Percentiles rank a stretch among this genome's conserved stretches.
phyloP scores from a whole-genome alignment of 768 basidiomycete species.

The Lactarius psammicola region DNA sequence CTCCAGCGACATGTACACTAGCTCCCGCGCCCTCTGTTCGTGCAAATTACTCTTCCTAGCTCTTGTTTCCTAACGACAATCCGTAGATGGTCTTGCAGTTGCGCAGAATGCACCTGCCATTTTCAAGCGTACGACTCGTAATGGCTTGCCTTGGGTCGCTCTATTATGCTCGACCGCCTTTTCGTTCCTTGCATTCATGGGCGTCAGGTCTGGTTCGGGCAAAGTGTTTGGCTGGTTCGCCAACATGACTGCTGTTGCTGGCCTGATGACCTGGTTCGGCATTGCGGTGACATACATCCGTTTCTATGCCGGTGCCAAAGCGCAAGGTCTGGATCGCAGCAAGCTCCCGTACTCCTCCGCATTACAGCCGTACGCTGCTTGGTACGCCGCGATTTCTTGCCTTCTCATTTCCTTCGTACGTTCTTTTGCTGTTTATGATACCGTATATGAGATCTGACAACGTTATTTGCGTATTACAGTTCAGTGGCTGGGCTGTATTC shows the following conservation, averaged over 20 bases:
- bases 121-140: constrained; percentile 65
- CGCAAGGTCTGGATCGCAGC: constrained; percentile 70
- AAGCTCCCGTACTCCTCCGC: constrained; percentile 66
- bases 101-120: constrained; percentile 79
- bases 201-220: constrained; percentile 60
- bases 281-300: constrained; percentile 55
- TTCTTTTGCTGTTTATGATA: constrained; percentile 13
- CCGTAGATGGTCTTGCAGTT: constrained; percentile 73
- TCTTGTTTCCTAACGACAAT: constrained; percentile 6
- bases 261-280: constrained; percentile 48
- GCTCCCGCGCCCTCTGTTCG: constrained; percentile 81
- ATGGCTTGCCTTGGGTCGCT: constrained; percentile 74
- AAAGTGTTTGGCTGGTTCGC: constrained; percentile 78
- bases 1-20: constrained; percentile 86
- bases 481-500: constrained; percentile 53
- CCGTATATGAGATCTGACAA: background rate
- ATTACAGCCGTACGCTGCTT: constrained; percentile 74
- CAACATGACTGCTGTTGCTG: constrained; percentile 52
- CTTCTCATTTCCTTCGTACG: constrained; percentile 61
- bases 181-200: constrained; percentile 77
- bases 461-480: constrained; percentile 43
- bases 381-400: constrained; percentile 41
- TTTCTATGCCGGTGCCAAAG: constrained; percentile 77
- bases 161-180: constrained; percentile 67
- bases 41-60: constrained; percentile 19